Evolutionary conservation across 2,329 filamentous ascomycete species (phyloP).

Genomic region (Anisogramma anomala): DNA sequence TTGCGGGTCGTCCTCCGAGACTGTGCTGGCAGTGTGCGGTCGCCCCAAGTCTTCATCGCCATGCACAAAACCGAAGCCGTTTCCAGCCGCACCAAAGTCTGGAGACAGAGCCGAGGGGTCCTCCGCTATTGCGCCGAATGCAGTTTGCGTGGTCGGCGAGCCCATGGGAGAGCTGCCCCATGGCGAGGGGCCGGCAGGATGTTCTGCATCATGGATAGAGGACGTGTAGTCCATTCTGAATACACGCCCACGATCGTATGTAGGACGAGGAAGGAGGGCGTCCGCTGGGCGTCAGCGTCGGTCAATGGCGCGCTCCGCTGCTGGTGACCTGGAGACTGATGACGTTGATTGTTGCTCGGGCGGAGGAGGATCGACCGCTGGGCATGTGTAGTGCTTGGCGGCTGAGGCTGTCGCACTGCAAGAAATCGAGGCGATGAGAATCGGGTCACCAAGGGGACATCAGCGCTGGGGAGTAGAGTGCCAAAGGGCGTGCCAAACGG

Average conservation of each 20-base stretch:
- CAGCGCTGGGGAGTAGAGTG: background rate
- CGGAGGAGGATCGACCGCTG: background rate
- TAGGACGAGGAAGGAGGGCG: background rate
- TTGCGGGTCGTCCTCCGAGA: slow-evolving; percentile 32
- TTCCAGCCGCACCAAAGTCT: slow-evolving; percentile 29
- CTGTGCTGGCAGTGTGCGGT: slow-evolving; percentile 36
- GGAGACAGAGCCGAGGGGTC: slow-evolving; percentile 33
- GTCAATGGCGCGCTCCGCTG: background rate
- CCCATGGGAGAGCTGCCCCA: slow-evolving; percentile 44
- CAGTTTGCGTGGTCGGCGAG: slow-evolving; percentile 36
- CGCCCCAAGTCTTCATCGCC: slow-evolving; percentile 27
- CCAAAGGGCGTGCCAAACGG: background rate
- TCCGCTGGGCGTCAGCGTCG: no score
- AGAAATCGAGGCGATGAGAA: background rate
- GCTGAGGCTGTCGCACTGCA: background rate
- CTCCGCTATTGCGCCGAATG: slow-evolving; percentile 30
- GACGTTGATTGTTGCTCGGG: slow-evolving; percentile 15
- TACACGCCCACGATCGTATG: background rate
- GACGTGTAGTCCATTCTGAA: slow-evolving; percentile 46
- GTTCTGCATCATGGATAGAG: slow-evolving; percentile 42
- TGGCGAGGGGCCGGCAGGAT: slow-evolving; percentile 40
- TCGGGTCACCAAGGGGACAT: background rate
- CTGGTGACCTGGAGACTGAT: slow-evolving; percentile 13
- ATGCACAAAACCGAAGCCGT: slow-evolving; percentile 29
- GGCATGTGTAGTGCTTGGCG: background rate